Evolutionary conservation across 2,329 filamentous ascomycete genomes (phyloP).

Genomic region (Rutstroemia sp.): DNA sequence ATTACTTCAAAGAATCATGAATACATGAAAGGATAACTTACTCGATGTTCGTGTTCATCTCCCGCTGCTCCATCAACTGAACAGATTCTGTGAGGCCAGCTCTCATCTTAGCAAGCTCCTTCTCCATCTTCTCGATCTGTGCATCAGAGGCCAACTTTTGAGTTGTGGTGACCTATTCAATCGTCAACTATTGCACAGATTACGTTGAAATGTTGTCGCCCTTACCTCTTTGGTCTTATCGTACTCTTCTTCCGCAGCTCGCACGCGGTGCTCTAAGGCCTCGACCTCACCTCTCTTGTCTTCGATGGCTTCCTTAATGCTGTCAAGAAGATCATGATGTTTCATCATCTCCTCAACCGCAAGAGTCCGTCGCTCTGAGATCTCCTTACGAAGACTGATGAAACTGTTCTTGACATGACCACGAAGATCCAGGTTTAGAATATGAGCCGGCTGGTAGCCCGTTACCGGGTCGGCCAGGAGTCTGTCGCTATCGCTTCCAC

Average conservation of each 20-base stretch:
- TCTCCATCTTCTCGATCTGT: slow-evolving; percentile 98
- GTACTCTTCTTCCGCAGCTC: slow-evolving; percentile 86
- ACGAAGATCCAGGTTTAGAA: slow-evolving; percentile 82
- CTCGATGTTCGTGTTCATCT: slow-evolving; percentile 97
- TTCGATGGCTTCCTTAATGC: slow-evolving; percentile 93
- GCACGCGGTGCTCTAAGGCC: slow-evolving; percentile 78
- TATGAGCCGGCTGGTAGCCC: slow-evolving; percentile 83
- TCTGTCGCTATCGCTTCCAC: slow-evolving; percentile 55
- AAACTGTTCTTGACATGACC: slow-evolving; percentile 76
- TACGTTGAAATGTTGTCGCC: neutral
- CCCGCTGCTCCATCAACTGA: slow-evolving; percentile 85
- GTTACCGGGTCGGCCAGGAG: slow-evolving; percentile 74
- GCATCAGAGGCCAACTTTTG: slow-evolving; percentile 85
- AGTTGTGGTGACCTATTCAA: slow-evolving; percentile 54
- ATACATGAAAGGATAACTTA: slow-evolving; percentile 37
- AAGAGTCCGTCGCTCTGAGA: slow-evolving; percentile 77
- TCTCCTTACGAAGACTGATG: slow-evolving; percentile 72
- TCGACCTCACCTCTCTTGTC: slow-evolving; percentile 93
- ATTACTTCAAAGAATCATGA: neutral
- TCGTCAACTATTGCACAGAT: slow-evolving; percentile 9
- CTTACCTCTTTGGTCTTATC: slow-evolving; percentile 78
- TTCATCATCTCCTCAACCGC: slow-evolving; percentile 90
- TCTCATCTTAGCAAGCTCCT: slow-evolving; percentile 91
- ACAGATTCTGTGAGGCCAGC: slow-evolving; percentile 76
- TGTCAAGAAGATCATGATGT: slow-evolving; percentile 86